These are phyloP conservation scores for Penicillium olsonii DNA, from an alignment of 2,329 filamentous ascomycete species.

Conservation along the genomic window DNA sequence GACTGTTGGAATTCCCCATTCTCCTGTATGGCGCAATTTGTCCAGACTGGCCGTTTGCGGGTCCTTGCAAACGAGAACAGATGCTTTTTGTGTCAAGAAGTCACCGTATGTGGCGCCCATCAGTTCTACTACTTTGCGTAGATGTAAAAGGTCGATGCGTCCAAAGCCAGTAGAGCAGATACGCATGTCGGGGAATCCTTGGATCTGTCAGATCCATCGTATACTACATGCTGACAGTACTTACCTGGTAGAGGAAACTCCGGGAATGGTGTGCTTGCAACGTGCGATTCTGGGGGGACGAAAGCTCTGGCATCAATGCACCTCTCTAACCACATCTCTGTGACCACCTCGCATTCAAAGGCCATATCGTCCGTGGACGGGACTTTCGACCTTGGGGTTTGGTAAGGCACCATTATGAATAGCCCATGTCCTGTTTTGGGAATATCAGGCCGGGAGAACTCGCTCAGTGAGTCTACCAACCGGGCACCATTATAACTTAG, in stretches of 20 bases:
- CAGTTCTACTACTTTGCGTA: slow-evolving; percentile 73
- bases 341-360: slow-evolving; percentile 60
- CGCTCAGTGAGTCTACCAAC: slow-evolving; percentile 35
- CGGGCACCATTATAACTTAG: slow-evolving; percentile 45
- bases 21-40: slow-evolving; percentile 75
- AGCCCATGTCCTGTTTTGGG: slow-evolving; percentile 36
- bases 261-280: slow-evolving; percentile 75
- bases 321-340: slow-evolving; percentile 90
- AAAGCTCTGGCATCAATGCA: slow-evolving; percentile 77
- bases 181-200: slow-evolving; percentile 67
- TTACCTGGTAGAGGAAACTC: slow-evolving; percentile 64
- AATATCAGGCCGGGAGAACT: slow-evolving; percentile 37
- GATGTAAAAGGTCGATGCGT: slow-evolving; percentile 81
- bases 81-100: slow-evolving; percentile 69
- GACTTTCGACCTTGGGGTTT: slow-evolving; percentile 32
- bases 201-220: slow-evolving; percentile 17
- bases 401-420: slow-evolving; percentile 45
- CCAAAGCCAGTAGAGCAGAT: slow-evolving; percentile 82
- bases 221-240: slow-evolving; percentile 1
- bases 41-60: slow-evolving; percentile 59
- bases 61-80: slow-evolving; percentile 72
- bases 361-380: slow-evolving; percentile 44
- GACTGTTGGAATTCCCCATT: slow-evolving; percentile 80
- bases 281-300: slow-evolving; percentile 67
- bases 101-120: slow-evolving; percentile 82